Evolutionary conservation across 2,329 filamentous ascomycete genomes (phyloP), one percentile per base, ranked within the genome.

Genomic region (Claviceps sp.): DNA sequence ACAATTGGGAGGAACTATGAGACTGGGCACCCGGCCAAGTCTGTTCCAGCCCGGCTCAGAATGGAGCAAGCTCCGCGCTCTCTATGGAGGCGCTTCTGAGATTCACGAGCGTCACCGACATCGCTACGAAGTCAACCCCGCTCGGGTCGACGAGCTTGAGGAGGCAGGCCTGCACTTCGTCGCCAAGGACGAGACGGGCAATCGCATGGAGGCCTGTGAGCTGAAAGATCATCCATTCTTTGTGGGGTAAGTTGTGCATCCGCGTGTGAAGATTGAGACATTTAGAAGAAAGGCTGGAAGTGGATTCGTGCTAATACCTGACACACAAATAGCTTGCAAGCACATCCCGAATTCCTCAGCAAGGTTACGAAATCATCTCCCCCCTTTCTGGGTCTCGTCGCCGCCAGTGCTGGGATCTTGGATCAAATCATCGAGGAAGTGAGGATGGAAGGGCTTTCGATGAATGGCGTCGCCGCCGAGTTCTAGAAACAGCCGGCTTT

Each of bases 61-160:
- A 61, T 93, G 86, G 87, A 87, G 81, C 53, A 83, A 82, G 58
- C 76, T 95, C 26, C 83, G 88, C 16, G 77, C 78, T 7, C 70
- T 95, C 10, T 95, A 95, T 65, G 84, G 83, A 3, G 68, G 71
- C 2, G 71, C 69, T 1, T 66, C 72, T 0, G 67, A 69, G 17
- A 76, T 85, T 44, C 69, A 76, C 54, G 89, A 95, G 73, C 80
- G 89, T 49, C 89, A 95, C 67, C 81, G 89, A 55, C 89, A 95
- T 69, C 80, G 89, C 40, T 95, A 95, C 65, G 89, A 95, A 71
- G 87, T 95, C 57, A 95, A 95, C 70, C 89, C 89, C 0, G 77
- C 80, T 11, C 84, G 84, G 62, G 80, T 94, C 50, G 80, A 84
- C 4, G 69, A 70, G 37, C 73, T 95, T 3, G 77, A 87, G 57